Evolutionary conservation across 2,329 filamentous ascomycete species (phyloP), one percentile per base, ranked within the genome.

Genomic region (Zasmidium citrigriseum): DNA sequence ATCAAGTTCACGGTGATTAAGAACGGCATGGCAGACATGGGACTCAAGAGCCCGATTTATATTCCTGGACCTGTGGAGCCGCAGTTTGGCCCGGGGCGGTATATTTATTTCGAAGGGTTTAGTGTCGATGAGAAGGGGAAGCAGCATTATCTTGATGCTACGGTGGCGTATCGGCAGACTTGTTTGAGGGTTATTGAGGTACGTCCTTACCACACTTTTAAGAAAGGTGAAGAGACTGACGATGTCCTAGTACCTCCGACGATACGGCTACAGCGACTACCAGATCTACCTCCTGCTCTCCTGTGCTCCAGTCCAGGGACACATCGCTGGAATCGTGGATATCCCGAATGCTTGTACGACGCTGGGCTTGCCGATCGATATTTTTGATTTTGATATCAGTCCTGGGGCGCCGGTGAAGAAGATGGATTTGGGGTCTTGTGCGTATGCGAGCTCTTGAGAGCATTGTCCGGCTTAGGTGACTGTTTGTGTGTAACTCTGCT

Each of bases 311-410:
- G 83, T 96, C 4, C 89, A 96, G 73, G 93, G 93, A 0, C 90
- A 96, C 70, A 84, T 96, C 52, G 93, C 91, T 1, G 92, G 93
- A 0, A 89, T 96, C 50, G 63, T 67, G 41, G 63, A 67, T 55
- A 90, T 96, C 50, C 92, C 92, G 0, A 96, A 96, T 71, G 90
- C 89, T 0, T 96, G 93, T 71, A 96, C 92, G 3, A 96, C 93
- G 0, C 79, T 96, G 59, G 92, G 91, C 0, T 72, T 96, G 54
- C 93, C 93, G 1, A 91, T 96, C 81, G 93, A 96, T 76, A 96
- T 97, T 54, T 97, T 97, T 68, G 90, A 95, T 70, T 96, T 97
- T 75, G 92, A 96, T 72, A 93, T 96, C 65, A 84, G 86, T 48
- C 90, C 91, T 0, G 81, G 82, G 56, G 80, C 79, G 4, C 80